Conservation (phyloP, 1,284 basidiomycete genomes). For the Xerocomus tenax region DNA sequence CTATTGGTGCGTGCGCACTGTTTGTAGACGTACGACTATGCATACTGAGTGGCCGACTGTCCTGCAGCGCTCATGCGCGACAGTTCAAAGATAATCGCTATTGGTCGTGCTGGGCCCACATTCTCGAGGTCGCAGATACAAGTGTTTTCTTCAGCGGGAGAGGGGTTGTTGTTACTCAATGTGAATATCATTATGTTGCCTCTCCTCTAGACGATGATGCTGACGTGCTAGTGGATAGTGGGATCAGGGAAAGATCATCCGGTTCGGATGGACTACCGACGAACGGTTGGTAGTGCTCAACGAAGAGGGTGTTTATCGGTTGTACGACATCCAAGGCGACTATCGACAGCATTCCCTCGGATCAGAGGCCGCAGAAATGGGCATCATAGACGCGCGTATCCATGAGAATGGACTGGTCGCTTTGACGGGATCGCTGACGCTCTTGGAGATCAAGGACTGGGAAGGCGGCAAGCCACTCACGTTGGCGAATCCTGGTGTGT, state of each 20-base stretch:
- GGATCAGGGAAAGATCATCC: conserved; percentile 74
- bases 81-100: conserved; percentile 68
- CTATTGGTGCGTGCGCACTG: conserved; percentile 54
- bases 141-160: conserved; percentile 67
- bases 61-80: conserved; percentile 78
- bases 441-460: conserved; percentile 84
- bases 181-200: conserved; percentile 46
- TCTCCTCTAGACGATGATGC: background rate
- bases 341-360: conserved; percentile 84
- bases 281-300: conserved; percentile 81
- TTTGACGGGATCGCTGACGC: conserved; percentile 65
- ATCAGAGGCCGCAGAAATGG: conserved; percentile 75
- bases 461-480: conserved; percentile 61
- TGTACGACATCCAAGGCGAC: conserved; percentile 82
- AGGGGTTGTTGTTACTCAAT: conserved; percentile 56
- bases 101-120: conserved; percentile 54
- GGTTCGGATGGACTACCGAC: conserved; percentile 75
- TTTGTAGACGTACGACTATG: background rate
- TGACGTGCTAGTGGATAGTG: conserved; percentile 45
- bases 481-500: conserved; percentile 63
- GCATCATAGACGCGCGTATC: conserved; percentile 77
- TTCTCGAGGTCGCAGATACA: conserved; percentile 72
- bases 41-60: conserved; percentile 4
- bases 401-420: conserved; percentile 84
- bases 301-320: conserved; percentile 84